phyloP scores from a whole-genome alignment of 2,329 filamentous ascomycete species.

The Venturia carpophila region DNA sequence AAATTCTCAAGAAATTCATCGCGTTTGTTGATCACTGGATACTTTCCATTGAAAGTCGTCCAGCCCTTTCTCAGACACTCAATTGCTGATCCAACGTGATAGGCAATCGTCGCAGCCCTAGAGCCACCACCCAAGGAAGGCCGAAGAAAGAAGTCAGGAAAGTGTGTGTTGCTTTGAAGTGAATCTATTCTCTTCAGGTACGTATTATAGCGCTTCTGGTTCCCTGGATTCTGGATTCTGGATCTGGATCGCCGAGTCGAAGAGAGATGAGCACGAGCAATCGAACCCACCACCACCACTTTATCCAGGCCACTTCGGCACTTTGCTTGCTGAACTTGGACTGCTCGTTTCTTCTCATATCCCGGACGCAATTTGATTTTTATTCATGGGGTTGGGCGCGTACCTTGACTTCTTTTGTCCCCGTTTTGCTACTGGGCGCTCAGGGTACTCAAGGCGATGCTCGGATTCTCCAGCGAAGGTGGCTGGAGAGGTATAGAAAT shows the following conservation, averaged over 20 bases:
- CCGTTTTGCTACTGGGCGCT: conserved; percentile 1
- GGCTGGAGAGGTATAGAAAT: neutral
- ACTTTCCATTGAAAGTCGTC: neutral
- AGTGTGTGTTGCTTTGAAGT: conserved; percentile 18
- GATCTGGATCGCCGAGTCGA: neutral
- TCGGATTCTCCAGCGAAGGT: neutral
- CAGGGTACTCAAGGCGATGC: neutral
- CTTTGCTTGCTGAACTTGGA: neutral
- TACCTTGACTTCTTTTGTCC: neutral
- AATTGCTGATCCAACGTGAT: conserved; percentile 5
- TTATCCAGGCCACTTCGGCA: neutral
- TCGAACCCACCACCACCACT: neutral
- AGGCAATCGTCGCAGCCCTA: conserved; percentile 93
- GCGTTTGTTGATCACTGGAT: neutral
- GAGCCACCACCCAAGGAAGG: conserved; percentile 60
- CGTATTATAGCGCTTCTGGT: neutral
- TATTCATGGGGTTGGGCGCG: neutral
- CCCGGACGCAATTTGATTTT: neutral
- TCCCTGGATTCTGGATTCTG: conserved; percentile 2
- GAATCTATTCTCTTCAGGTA: conserved; percentile 7
- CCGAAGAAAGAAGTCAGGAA: conserved; percentile 17
- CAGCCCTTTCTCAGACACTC: neutral
- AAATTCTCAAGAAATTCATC: neutral
- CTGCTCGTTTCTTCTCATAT: neutral
- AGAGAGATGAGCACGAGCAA: conserved; percentile 10